Conservation (phyloP, 148 eudicot species). For the Cornus florida region DNA sequence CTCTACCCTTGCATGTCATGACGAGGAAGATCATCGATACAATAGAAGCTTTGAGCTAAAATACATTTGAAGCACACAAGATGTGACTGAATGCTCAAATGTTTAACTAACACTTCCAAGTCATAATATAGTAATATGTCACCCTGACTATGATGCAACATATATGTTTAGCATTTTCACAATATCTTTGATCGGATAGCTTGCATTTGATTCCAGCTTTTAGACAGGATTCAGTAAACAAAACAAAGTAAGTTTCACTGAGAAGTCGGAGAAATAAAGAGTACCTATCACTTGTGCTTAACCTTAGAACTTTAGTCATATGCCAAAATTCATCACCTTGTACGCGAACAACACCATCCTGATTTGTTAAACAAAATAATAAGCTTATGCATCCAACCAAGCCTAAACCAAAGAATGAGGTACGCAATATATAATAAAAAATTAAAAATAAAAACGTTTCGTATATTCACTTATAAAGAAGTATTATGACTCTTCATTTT, state of each 20-base stretch:
- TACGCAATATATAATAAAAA: neutral
- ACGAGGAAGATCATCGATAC: conserved; percentile 7
- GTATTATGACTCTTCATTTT: neutral
- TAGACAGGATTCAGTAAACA: neutral
- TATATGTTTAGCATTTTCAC: neutral
- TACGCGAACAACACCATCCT: conserved; percentile 69
- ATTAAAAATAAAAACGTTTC: too few relatives aligned
- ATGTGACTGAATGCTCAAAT: neutral
- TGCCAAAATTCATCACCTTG: conserved; percentile 98
- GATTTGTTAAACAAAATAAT: conserved; percentile 8
- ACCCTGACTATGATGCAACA: neutral
- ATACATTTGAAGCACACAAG: neutral
- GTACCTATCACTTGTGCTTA: conserved; percentile 73
- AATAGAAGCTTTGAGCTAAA: neutral
- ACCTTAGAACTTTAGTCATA: conserved; percentile 82
- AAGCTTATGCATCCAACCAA: neutral
- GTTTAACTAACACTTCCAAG: neutral
- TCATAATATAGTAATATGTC: neutral
- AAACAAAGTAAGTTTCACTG: neutral
- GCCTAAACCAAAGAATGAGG: neutral
- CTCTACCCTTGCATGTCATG: conserved; percentile 77
- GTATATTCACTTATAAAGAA: too few relatives aligned
- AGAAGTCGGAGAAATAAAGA: neutral
- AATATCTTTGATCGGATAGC: conserved; percentile 2
- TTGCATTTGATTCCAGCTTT: neutral